Base-by-base conservation (phyloP, 2,329 filamentous ascomycete genomes). In the Ophiostoma triangulosporum region DNA sequence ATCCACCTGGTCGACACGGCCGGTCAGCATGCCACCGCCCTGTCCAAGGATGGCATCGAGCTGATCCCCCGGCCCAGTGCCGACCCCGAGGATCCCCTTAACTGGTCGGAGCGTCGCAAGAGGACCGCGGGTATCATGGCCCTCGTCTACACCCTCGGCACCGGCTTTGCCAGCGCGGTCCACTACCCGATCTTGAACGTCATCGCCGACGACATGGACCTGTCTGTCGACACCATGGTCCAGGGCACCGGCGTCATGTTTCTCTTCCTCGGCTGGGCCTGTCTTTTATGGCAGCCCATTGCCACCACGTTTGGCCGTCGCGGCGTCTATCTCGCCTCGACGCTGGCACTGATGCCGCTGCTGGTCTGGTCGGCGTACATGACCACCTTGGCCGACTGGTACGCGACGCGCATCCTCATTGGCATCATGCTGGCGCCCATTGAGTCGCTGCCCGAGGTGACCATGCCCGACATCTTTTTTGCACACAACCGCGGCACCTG, bases 31-130 rank as follows among this genome's bases (percentile, higher is more conserved):
- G 60, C 60, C 29, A 59, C 58, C n/a, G 54, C 59, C 4, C 64
- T 48, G 27, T 32, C 27, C 29, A 48, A 48, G 29, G 46, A 48
- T 27, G 69, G 70, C 43, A 68, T 73, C 45, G 64, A 71, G 3
- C 62, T 72, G 3, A 64, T 70, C 1, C 70, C 70, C 1, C 45
- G 53, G 3, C 67, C 67, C 3, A 64, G 61, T 29, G 69, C 69
- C 36, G 74, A 77, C 54, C 58, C 65, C 1, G 73, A 74, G 8
- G 75, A 80, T 58, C 76, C 77, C 1, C 62, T 73, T 52, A 70
- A 77, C 52, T 81, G 77, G 77, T 68, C 72, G 0, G 58, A 59
- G 7, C 57, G 65, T 3, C 76, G 75, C 64, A 78, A 77, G 63
- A 8, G 15, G 24, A 9, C 9, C 24, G n/a, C 15, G n/a, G 12